Base-by-base conservation (phyloP, 2,329 filamentous ascomycete species). In the Pseudopyricularia javanii region DNA sequence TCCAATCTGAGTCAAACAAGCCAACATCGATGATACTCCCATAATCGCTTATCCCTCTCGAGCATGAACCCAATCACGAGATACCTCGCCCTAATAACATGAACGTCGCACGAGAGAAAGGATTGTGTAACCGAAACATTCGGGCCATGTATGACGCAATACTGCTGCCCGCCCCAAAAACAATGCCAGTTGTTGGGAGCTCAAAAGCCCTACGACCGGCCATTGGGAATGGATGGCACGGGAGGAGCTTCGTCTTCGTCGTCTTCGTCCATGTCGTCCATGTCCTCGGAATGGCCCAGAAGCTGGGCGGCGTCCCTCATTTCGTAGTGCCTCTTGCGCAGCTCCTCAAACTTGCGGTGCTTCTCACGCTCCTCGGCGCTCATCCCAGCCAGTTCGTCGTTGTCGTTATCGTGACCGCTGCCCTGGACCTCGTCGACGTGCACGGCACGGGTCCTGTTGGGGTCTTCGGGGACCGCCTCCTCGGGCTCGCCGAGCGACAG, bases 271-370 rank as follows among this genome's bases (percentile, higher is more conserved):
- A 76, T 65, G n/a, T 80, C 80, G 49, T 82, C 79, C 48, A 85
- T 61, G 3, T 79, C 73, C 62, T 86, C 83, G 3, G 85, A 82
- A 62, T 88, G 85, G 14, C 89, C 91, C 58, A 98, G 79, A 52
- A 97, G 71, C 63, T 84, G 80, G 62, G 93, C 95, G 54, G 96
- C 90, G 64, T 93, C 86, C 71, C 82, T 89, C 93, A 98, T 98
- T 76, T 98, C 93, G 70, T 98, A 98, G 70, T 98, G 93, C 74
- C 84, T 91, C 82, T 93, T 96, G 63, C 93, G 81, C 74, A 89
- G 78, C 71, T 88, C 77, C 72, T 96, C 91, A 67, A 98, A 98
- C 65, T 86, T 82, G 64, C 79, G 81, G 69, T 98, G 93, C 75
- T 97, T 96, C 73, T 93, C 89, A 56, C 75, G 75, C 66, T 95